Percentiles rank a stretch among this genome's conserved stretches.
These are phyloP conservation scores for Pseudohyphozyma bogoriensis DNA, from an alignment of 768 basidiomycete genomes.

Conservation along the genomic window DNA sequence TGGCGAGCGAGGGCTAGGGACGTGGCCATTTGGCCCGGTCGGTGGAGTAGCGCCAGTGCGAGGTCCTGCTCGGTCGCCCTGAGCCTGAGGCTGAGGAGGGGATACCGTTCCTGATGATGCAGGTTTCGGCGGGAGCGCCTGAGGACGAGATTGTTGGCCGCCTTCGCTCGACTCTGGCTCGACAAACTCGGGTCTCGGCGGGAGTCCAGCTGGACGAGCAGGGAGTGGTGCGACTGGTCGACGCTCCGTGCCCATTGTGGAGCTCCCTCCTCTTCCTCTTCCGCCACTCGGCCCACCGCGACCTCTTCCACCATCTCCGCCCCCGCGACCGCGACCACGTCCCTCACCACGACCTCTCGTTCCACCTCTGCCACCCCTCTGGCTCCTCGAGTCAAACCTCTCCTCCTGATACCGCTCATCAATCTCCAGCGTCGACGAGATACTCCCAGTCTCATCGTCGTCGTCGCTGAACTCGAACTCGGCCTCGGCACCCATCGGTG, in stretches of 20 bases:
- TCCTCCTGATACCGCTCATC: not conserved
- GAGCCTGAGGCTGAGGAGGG: not conserved
- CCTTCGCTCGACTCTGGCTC: not conserved
- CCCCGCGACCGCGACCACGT: not conserved
- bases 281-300: not conserved
- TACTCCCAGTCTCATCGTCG: conserved; percentile 7
- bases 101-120: not conserved
- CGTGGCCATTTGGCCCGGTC: no score
- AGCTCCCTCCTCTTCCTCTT: not conserved
- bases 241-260: no score
- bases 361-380: not conserved
- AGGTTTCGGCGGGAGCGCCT: no score
- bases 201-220: not conserved
- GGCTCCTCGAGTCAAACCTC: not conserved
- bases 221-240: conserved; percentile 10
- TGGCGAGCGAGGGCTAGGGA: not conserved
- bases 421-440: not conserved
- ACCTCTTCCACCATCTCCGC: not conserved
- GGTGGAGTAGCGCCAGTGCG: not conserved
- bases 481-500: conserved; percentile 10
- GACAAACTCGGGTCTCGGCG: conserved; percentile 2
- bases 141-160: not conserved
- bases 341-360: not conserved
- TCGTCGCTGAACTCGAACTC: conserved; percentile 29
- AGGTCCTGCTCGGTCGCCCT: not conserved